Base-by-base conservation (phyloP, 2,329 filamentous ascomycete species). In the Epichloe hybrida region DNA sequence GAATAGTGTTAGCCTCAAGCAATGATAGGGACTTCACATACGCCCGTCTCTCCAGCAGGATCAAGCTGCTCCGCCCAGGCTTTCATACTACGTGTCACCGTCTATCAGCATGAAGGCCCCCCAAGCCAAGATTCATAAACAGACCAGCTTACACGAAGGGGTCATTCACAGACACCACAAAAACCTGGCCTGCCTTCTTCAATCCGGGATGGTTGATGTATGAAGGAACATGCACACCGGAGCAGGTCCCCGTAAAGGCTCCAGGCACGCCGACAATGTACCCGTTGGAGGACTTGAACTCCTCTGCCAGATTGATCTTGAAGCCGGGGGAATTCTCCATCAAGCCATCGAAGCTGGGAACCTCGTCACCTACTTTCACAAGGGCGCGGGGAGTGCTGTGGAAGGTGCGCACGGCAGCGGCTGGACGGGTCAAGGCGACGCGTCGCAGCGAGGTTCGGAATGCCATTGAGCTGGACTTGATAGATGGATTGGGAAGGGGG, bases 131-230 rank as follows among this genome's bases (percentile, higher is more conserved):
- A 6, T 35, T 11, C 17, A 36, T 12, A 20, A 17, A 27, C n/a
- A 17, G 17, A 23, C 17, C 34, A 42, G 71, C 86, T 69, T 74
- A 94, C 86, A 95, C 90, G 66, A 96, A 96, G 20, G 89, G 80
- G 66, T 97, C 91, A 65, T 97, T 97, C 64, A 96, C 90, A 15
- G 86, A 83, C 51, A 97, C 81, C 40, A 97, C 88, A 62, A 94
- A 95, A 44, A 95, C 86, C 61, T 85, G 76, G 46, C 89, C 90
- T 34, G 86, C 88, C 54, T 83, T 75, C 71, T 86, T 86, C 59
- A 94, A 76, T 65, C 83, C 81, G 50, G 83, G 76, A 64, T 88
- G 85, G 63, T 81, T 82, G 67, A 96, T 84, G 71, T 89, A 97
- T 50, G 86, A 86, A 1, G 91, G 91, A 44, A 97, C 75, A 65